Base-by-base conservation (phyloP, 768 basidiomycete species). In the Naematelia encephala region DNA sequence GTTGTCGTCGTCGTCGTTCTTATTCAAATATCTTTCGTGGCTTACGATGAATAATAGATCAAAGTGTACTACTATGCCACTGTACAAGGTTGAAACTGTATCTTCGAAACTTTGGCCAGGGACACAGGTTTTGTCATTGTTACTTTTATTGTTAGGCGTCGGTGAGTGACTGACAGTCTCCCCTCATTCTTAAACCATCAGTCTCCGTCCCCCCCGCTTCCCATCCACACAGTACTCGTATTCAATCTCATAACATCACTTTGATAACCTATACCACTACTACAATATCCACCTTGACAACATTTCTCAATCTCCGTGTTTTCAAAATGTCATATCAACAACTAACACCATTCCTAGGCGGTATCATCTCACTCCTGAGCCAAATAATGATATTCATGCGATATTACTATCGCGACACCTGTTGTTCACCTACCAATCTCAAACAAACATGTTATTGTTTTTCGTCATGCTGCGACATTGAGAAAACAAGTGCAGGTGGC, bases 111-210 rank as follows among this genome's bases (percentile, higher is more conserved):
- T 57, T 28, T 42, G 29, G 50, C 23, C 50, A 2, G 29, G 50
- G 21, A 51, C 22, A 10, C 1, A 10, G 29, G 3, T 54, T 1
- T 10, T 54, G 21, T 54, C 52, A 14, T 19, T 22, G 10, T 30
- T 54, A 14, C 52, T 54, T 2, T 30, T 54, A 3, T n/a, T 43
- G 16, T 10, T 54, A 2, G 52, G 29, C 19, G 16, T 43, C 1
- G 52, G 52, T 54, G 34, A 54, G 52, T 21, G n/a, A 16, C 34
- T 8, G 16, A 16, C 52, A 39, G n/a, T n/a, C n/a, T n/a, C n/a
- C n/a, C n/a, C n/a, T n/a, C n/a, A n/a, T n/a, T n/a, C n/a, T n/a
- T n/a, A n/a, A n/a, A n/a, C n/a, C n/a, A n/a, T n/a, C n/a, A n/a
- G n/a, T n/a, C n/a, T n/a, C n/a, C n/a, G n/a, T n/a, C 23, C 52